A percentile compares a stretch with the other conserved stretches of the same genome.
Evolutionary conservation across 306 rosid species (phyloP).

Genomic region (Rosa multiflora): DNA sequence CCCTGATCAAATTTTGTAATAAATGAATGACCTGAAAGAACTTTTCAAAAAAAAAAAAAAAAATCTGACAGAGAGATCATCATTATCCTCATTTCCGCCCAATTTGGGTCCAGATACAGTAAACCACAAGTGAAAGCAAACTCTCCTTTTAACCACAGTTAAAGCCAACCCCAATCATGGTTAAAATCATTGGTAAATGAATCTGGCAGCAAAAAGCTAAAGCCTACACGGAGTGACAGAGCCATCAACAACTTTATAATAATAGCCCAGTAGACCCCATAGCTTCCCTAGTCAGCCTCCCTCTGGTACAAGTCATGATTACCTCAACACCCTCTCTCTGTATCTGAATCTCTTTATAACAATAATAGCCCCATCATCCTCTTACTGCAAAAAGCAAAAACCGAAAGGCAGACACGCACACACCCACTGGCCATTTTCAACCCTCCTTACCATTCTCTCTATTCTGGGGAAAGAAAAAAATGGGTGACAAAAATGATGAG

Average conservation of each 20-base stretch:
- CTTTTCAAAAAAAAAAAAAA: too few relatives aligned
- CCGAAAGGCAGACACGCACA: slow-evolving; percentile 18
- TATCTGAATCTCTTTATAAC: slow-evolving; percentile 19
- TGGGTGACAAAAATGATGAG: slow-evolving; percentile 56
- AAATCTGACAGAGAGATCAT: too few relatives aligned
- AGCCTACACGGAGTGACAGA: background rate
- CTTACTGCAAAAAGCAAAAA: slow-evolving; percentile 50
- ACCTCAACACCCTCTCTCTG: slow-evolving; percentile 36
- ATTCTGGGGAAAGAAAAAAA: slow-evolving; percentile 6
- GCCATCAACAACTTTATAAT: slow-evolving; percentile 15
- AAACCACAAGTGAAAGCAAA: background rate
- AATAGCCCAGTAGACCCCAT: background rate
- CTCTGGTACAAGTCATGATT: slow-evolving; percentile 51
- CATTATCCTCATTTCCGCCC: too few relatives aligned
- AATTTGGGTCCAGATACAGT: too few relatives aligned
- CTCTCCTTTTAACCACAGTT: slow-evolving; percentile 14
- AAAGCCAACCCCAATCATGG: slow-evolving; percentile 7
- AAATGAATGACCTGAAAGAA: too few relatives aligned
- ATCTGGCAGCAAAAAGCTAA: slow-evolving; percentile 8
- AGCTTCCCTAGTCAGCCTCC: slow-evolving; percentile 26
- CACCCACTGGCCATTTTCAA: slow-evolving; percentile 22
- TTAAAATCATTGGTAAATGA: slow-evolving; percentile 5
- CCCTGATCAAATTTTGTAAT: too few relatives aligned
- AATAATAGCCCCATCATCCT: slow-evolving; percentile 40
- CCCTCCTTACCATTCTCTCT: slow-evolving; percentile 27